Conservation (phyloP, 1,284 basidiomycete species). For the Puccinia sorghi region DNA sequence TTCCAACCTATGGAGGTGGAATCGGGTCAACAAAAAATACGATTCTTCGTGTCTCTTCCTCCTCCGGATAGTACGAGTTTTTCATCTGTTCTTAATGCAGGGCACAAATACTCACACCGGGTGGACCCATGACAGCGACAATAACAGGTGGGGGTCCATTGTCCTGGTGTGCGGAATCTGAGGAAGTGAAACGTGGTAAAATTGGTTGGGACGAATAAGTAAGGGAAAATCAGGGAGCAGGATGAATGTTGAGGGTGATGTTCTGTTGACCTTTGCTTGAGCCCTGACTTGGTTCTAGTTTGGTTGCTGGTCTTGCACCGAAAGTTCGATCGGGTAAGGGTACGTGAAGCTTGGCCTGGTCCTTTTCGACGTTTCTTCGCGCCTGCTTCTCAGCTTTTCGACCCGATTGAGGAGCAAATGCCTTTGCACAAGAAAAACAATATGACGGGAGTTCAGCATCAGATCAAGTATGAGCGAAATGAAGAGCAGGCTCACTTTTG, state of each 20-base stretch:
- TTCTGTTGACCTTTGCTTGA: constrained; percentile 49
- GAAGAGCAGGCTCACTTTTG: constrained; percentile 69
- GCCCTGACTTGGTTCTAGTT: constrained; percentile 16
- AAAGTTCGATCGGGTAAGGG: constrained; percentile 93
- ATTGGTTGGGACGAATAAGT: constrained; percentile 38
- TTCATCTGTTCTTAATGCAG: not conserved
- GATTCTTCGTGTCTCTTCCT: not conserved
- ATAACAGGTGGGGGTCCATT: constrained; percentile 82
- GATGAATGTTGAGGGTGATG: not conserved
- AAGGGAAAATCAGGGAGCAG: not conserved
- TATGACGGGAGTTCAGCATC: not conserved
- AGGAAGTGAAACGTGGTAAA: constrained; percentile 13
- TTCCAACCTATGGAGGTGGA: constrained; percentile 66
- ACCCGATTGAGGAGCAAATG: constrained; percentile 90
- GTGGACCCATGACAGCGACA: constrained; percentile 94
- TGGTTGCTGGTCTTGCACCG: constrained; percentile 35
- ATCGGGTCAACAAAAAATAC: not conserved
- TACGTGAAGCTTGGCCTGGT: constrained; percentile 93
- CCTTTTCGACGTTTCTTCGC: constrained; percentile 84
- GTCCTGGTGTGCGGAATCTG: constrained; percentile 65
- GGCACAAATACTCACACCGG: constrained; percentile 67
- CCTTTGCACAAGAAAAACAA: constrained; percentile 57
- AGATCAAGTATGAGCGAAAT: not conserved
- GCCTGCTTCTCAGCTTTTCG: constrained; percentile 83
- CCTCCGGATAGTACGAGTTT: not conserved